Conservation (phyloP, 2,329 filamentous ascomycete genomes). For the Colletotrichum sp. region DNA sequence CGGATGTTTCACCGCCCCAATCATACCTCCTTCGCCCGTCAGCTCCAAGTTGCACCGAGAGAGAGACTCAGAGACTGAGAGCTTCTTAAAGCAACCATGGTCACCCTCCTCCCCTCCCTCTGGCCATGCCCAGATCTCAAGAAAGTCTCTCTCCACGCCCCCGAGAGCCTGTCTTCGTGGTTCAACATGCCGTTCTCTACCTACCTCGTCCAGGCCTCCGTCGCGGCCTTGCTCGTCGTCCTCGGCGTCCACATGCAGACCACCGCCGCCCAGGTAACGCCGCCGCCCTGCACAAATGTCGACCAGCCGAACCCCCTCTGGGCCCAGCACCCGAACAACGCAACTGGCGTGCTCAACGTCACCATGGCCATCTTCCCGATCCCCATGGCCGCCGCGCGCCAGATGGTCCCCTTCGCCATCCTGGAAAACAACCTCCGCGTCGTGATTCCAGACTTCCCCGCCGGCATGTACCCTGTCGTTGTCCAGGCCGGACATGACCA, state of each 20-base stretch:
- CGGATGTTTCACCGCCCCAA: neutral
- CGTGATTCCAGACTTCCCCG: constrained; percentile 53
- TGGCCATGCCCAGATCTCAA: neutral
- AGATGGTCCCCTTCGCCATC: constrained; percentile 53
- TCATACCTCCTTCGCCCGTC: neutral
- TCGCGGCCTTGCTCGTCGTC: constrained; percentile 12
- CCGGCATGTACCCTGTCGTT: constrained; percentile 57
- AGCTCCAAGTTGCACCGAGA: neutral
- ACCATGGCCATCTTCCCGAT: constrained; percentile 59
- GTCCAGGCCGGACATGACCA: constrained; percentile 56
- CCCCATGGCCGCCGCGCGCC: constrained; percentile 46
- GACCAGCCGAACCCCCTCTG: constrained; percentile 49
- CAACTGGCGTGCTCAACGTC: constrained; percentile 59
- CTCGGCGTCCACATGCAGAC: constrained; percentile 9
- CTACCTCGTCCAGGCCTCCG: constrained; percentile 12
- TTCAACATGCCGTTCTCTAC: constrained; percentile 10
- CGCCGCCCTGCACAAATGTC: constrained; percentile 1
- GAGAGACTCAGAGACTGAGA: neutral
- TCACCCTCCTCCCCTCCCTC: constrained; percentile 4
- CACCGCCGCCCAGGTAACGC: neutral
- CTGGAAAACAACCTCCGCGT: constrained; percentile 51
- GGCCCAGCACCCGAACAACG: constrained; percentile 46
- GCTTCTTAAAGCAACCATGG: constrained; percentile 13
- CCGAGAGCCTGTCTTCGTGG: neutral
- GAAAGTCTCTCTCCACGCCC: neutral